phyloP scores from a whole-genome alignment of 257 asterid species.

The Capsicum pubescens region DNA sequence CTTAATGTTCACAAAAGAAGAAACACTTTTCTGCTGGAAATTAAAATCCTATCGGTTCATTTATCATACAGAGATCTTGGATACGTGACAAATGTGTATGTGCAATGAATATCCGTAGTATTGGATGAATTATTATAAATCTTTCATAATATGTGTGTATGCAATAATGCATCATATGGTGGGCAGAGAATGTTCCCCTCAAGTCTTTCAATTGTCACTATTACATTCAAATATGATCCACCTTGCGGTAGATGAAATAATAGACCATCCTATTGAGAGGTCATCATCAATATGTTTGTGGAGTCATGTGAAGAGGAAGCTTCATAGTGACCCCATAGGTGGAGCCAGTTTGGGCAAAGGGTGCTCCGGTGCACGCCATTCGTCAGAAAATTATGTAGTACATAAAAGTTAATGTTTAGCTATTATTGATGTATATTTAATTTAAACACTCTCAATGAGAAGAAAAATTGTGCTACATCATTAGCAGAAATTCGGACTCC shows the following conservation, averaged over 20 bases:
- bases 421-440: too few relatives aligned
- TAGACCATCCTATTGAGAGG: not conserved
- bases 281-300: not conserved
- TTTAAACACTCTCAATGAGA: too few relatives aligned
- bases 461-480: too few relatives aligned
- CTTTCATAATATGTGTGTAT: not conserved
- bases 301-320: too few relatives aligned
- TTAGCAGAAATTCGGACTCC: too few relatives aligned
- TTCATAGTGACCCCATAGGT: too few relatives aligned
- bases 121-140: not conserved
- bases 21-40: not conserved
- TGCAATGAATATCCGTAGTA: not conserved
- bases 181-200: not conserved
- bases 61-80: not conserved
- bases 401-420: too few relatives aligned
- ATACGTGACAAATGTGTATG: not conserved
- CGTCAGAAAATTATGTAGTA: too few relatives aligned
- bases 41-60: not conserved
- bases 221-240: not conserved
- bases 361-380: too few relatives aligned
- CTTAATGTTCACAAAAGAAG: not conserved
- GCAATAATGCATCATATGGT: not conserved
- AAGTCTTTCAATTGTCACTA: not conserved
- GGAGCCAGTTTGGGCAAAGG: too few relatives aligned
- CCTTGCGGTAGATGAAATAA: not conserved